Conservation (phyloP, 202 grass and related monocot genomes). For the Schoenoplectus tabernaemontani region DNA sequence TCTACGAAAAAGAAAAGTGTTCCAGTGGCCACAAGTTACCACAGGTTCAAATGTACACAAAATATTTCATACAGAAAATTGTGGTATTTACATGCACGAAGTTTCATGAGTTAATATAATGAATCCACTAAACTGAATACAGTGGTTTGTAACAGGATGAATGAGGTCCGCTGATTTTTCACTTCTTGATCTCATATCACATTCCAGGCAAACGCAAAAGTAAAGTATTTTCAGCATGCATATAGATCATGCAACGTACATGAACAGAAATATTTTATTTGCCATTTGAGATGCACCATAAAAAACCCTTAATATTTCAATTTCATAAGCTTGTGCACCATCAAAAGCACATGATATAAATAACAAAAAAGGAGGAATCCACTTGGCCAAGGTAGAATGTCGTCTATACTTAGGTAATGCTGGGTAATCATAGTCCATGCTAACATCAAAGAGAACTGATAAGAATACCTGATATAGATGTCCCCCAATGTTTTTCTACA, state of each 20-base stretch:
- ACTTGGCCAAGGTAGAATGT: neutral
- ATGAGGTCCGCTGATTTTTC: neutral
- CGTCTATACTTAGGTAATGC: neutral
- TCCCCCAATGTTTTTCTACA: constrained; percentile 85
- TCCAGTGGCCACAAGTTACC: neutral
- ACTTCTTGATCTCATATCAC: neutral
- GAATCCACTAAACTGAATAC: neutral
- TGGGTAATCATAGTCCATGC: neutral
- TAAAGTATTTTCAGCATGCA: neutral
- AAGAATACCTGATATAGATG: constrained; percentile 54
- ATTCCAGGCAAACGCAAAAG: neutral
- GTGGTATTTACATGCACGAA: neutral
- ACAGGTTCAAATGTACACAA: neutral
- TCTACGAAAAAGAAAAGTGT: neutral
- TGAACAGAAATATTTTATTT: neutral
- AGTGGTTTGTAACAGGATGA: neutral
- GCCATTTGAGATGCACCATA: neutral
- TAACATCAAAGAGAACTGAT: neutral
- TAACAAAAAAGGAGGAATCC: neutral
- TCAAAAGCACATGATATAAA: neutral
- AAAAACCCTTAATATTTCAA: too few species aligned
- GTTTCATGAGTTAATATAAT: neutral
- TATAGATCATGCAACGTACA: neutral
- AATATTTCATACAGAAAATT: neutral
- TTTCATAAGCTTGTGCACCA: neutral